phyloP scores from a whole-genome alignment of 2,329 filamentous ascomycete species.

The Drechslerella dactyloides region DNA sequence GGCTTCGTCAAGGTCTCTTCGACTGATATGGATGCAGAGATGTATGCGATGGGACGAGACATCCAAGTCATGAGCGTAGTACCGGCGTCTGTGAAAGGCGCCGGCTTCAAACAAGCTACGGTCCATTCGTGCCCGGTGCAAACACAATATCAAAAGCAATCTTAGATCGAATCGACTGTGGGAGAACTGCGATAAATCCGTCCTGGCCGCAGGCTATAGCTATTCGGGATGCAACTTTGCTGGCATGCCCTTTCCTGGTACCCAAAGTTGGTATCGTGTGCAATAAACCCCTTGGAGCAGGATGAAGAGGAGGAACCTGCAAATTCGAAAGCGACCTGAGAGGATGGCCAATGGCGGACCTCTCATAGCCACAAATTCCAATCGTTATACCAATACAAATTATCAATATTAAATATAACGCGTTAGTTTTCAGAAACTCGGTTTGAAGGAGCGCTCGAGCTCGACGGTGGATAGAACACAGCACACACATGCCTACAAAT shows the following conservation, averaged over 20 bases:
- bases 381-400: no score
- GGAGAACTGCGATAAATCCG: slow-evolving; percentile 21
- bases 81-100: slow-evolving; percentile 23
- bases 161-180: slow-evolving; percentile 26
- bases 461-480: no score
- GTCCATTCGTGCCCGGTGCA: slow-evolving; percentile 18
- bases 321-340: not conserved
- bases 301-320: slow-evolving; percentile 26
- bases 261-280: slow-evolving; percentile 22
- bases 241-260: slow-evolving; percentile 22
- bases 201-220: slow-evolving; percentile 31
- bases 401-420: no score
- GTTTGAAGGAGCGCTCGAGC: no score
- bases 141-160: slow-evolving; percentile 34
- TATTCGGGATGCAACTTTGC: slow-evolving; percentile 22
- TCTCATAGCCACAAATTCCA: no score
- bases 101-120: slow-evolving; percentile 16
- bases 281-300: slow-evolving; percentile 24
- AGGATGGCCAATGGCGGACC: not conserved
- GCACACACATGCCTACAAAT: no score
- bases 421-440: no score
- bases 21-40: slow-evolving; percentile 32
- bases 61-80: slow-evolving; percentile 38
- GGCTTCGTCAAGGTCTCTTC: slow-evolving; percentile 38
- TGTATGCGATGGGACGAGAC: slow-evolving; percentile 34